These are phyloP conservation scores for Anaeromyces robustus DNA, from an alignment of 192 early-diverging fungal genomes.

Conservation along the genomic window DNA sequence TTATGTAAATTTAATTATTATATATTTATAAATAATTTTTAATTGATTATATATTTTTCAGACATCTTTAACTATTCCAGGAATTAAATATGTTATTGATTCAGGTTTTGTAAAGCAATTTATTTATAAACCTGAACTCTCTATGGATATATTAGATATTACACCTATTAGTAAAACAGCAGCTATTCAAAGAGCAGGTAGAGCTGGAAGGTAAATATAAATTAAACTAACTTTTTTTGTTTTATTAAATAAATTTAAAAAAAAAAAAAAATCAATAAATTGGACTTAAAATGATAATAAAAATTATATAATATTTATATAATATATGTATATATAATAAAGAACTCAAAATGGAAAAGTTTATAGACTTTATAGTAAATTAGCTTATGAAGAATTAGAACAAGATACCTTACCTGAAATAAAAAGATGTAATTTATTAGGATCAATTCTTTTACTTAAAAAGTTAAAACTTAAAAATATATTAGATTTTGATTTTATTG, in stretches of 20 bases:
- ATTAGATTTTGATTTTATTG: slow-evolving; percentile 43
- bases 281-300: no score
- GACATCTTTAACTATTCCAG: slow-evolving; percentile 42
- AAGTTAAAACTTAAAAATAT: slow-evolving; percentile 34
- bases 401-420: slow-evolving; percentile 37
- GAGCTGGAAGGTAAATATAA: slow-evolving; percentile 22
- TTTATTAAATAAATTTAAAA: background rate
- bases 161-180: slow-evolving; percentile 39
- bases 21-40: background rate
- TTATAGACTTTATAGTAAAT: slow-evolving; percentile 35
- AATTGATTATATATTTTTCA: slow-evolving; percentile 1
- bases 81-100: slow-evolving; percentile 45
- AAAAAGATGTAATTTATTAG: slow-evolving; percentile 26
- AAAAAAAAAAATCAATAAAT: background rate
- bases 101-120: slow-evolving; percentile 46
- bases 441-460: slow-evolving; percentile 27
- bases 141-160: slow-evolving; percentile 31
- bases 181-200: slow-evolving; percentile 42
- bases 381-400: slow-evolving; percentile 30
- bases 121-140: slow-evolving; percentile 29
- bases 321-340: no score
- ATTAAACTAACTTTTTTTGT: background rate
- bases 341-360: slow-evolving; percentile 37
- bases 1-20: background rate
- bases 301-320: no score